Conservation (phyloP, 1,284 basidiomycete genomes). For the Naganishia sp. region DNA sequence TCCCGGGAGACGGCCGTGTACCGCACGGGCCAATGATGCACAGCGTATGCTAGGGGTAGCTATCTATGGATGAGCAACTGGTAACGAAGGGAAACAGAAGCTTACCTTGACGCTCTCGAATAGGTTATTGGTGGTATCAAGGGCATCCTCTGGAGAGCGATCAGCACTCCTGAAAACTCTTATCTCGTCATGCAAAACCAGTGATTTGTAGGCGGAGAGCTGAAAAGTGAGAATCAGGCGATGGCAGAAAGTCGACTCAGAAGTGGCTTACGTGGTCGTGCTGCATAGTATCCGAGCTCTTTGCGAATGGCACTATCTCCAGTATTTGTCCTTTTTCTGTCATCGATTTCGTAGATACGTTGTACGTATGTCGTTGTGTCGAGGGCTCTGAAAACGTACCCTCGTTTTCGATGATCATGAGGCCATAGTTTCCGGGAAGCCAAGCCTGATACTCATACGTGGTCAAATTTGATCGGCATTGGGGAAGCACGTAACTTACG, state of each 20-base stretch:
- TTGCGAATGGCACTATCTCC: conserved; percentile 79
- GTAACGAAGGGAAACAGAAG: not conserved
- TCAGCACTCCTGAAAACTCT: conserved; percentile 96
- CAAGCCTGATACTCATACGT: conserved; percentile 66
- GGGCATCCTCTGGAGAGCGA: conserved; percentile 95
- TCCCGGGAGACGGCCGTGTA: conserved; percentile 91
- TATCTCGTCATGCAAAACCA: conserved; percentile 91
- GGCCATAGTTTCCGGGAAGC: conserved; percentile 84
- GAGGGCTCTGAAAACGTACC: not conserved
- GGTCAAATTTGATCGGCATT: too few relatives aligned
- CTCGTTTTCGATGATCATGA: conserved; percentile 62
- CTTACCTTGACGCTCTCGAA: conserved; percentile 90
- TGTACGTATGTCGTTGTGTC: too few relatives aligned
- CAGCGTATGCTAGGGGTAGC: conserved; percentile 83
- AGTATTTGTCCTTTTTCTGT: not conserved
- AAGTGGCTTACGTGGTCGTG: conserved; percentile 72
- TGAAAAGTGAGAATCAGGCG: not conserved
- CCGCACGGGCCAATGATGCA: conserved; percentile 90
- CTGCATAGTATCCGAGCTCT: conserved; percentile 88
- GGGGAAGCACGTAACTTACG: too few relatives aligned
- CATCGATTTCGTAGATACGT: too few relatives aligned
- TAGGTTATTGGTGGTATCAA: conserved; percentile 97
- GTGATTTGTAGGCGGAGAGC: conserved; percentile 72
- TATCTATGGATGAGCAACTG: conserved; percentile 28
- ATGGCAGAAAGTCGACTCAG: not conserved